Percentiles rank a stretch among this genome's conserved stretches.
These are phyloP conservation scores for Polysphondylium violaceum DNA, from an alignment of 78 protist genomes.

Conservation along the genomic window DNA sequence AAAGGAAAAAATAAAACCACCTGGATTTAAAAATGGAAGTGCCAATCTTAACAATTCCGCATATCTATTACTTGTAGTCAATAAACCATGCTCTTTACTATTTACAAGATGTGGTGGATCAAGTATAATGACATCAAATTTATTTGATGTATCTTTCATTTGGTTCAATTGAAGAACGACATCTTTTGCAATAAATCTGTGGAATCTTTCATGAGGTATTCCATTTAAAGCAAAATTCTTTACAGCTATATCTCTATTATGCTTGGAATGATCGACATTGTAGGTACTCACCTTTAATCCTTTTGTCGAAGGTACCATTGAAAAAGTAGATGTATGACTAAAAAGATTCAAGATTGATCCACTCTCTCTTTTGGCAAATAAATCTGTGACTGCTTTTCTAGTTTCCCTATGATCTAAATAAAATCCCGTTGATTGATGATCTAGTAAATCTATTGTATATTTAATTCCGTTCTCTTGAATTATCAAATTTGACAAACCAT, in stretches of 20 bases:
- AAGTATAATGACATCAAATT: constrained; percentile 37
- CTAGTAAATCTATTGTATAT: constrained; percentile 4
- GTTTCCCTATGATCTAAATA: constrained; percentile 40
- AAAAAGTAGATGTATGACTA: constrained; percentile 46
- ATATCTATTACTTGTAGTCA: constrained; percentile 39
- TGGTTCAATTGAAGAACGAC: neutral
- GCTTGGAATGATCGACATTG: neutral
- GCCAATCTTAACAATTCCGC: constrained; percentile 5
- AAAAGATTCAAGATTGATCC: constrained; percentile 41
- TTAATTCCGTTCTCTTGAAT: constrained; percentile 63
- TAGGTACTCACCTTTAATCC: constrained; percentile 2
- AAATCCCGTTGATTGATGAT: constrained; percentile 27
- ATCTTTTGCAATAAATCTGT: constrained; percentile 18
- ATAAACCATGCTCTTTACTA: neutral
- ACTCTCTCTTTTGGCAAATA: constrained; percentile 18
- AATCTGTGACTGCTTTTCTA: neutral
- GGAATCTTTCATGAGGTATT: neutral
- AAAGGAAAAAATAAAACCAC: constrained; percentile 53
- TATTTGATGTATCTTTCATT: constrained; percentile 1
- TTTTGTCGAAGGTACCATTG: neutral
- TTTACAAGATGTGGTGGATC: constrained; percentile 44
- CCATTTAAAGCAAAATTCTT: constrained; percentile 51
- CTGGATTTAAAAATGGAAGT: constrained; percentile 21
- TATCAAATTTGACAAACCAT: neutral
- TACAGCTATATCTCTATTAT: neutral